A percentile compares a stretch with the other conserved stretches of the same genome.
Conservation (phyloP, 495 filamentous ascomycete species). For the Podospora sp. region DNA sequence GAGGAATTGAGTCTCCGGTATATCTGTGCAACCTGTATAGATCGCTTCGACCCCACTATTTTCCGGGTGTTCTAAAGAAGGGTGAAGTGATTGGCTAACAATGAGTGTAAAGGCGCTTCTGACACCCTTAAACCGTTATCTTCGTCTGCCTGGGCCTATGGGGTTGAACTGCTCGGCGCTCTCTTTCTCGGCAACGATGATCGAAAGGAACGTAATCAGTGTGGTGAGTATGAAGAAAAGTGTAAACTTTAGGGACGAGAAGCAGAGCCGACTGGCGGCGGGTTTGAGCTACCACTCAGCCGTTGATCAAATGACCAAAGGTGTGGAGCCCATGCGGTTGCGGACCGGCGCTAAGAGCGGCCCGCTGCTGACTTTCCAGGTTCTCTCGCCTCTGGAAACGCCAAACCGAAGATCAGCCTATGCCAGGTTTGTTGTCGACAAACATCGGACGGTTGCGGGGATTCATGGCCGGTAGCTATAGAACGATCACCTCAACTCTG, state of each 20-base stretch:
- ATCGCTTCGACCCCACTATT: background rate
- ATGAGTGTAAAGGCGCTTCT: constrained; percentile 14
- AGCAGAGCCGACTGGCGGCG: background rate
- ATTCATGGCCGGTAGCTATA: no score
- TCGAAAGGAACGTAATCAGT: background rate
- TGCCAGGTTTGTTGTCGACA: background rate
- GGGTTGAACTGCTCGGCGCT: background rate
- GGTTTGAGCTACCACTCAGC: background rate
- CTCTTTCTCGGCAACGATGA: background rate
- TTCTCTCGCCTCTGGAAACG: background rate
- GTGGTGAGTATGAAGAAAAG: background rate
- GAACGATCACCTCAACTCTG: no score
- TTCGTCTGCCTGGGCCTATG: background rate
- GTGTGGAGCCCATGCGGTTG: background rate
- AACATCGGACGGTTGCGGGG: background rate
- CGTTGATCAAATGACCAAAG: background rate
- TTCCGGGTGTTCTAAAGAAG: background rate
- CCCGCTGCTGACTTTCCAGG: background rate
- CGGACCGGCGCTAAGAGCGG: background rate
- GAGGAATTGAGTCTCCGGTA: constrained; percentile 12
- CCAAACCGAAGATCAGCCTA: background rate
- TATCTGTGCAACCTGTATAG: constrained; percentile 12
- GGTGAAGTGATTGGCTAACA: background rate
- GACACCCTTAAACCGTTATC: background rate
- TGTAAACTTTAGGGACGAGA: background rate